Conservation (phyloP, 805 yeast species). For the Isabelozyma rhagii region DNA sequence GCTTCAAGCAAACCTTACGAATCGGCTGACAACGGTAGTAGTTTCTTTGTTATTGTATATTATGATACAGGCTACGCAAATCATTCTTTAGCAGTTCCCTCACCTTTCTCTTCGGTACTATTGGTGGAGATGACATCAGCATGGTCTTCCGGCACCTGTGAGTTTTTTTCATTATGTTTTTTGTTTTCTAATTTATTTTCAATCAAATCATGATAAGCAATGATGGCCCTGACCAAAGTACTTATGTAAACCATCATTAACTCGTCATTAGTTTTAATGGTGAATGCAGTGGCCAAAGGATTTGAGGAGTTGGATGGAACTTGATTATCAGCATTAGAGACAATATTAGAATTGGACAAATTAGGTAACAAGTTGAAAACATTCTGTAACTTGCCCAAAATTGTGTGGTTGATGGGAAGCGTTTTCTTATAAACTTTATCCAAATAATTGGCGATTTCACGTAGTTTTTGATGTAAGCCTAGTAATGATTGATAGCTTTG, state of each 20-base stretch:
- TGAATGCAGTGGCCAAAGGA: constrained; percentile 75
- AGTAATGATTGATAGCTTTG: constrained; percentile 84
- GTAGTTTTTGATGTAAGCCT: constrained; percentile 76
- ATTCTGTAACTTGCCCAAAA: constrained; percentile 89
- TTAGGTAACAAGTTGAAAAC: constrained; percentile 92
- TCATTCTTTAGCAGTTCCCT: constrained; percentile 3
- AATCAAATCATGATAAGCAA: constrained; percentile 94
- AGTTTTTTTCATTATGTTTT: constrained; percentile 34
- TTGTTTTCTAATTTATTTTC: constrained; percentile 91
- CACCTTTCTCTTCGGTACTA: constrained; percentile 15
- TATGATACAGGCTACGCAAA: not conserved
- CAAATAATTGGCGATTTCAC: constrained; percentile 75
- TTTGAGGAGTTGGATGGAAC: constrained; percentile 29
- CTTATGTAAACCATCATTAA: constrained; percentile 90
- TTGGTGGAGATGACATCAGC: constrained; percentile 4
- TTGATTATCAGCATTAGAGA: constrained; percentile 7
- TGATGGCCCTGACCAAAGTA: constrained; percentile 86
- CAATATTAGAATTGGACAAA: constrained; percentile 34
- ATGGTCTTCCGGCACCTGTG: constrained; percentile 37
- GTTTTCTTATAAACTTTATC: constrained; percentile 66
- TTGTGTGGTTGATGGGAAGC: constrained; percentile 85
- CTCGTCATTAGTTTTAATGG: constrained; percentile 92
- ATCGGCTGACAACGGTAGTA: too few species aligned
- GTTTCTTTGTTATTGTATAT: too few species aligned
- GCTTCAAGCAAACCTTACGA: too few species aligned